Base-by-base conservation (phyloP, 139 green algal genomes). In the Coelastrella sp. region DNA sequence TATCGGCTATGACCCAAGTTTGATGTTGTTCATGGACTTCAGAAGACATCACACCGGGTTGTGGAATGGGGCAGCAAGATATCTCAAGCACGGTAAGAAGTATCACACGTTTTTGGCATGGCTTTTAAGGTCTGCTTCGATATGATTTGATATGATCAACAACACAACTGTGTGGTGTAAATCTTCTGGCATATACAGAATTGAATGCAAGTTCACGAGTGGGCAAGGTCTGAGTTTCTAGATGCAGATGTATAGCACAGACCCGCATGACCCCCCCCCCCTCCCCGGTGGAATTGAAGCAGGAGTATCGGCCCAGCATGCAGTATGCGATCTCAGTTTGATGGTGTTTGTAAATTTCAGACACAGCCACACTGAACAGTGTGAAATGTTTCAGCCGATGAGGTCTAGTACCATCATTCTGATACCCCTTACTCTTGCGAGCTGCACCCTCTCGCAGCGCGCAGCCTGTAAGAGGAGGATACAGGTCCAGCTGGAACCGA, bases 11-110 rank as follows among this genome's bases (percentile, higher is more conserved):
- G 93, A 95, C 17, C 32, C 64, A 0, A 87, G 94, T 20, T 84
- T 92, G 11, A 97, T 97, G 94, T 89, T 97, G 56, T 98, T 98
- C 90, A 98, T 98, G 96, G 96, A 98, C 92, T 98, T 96, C 91
- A 85, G 97, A 23, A 93, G 97, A 14, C 96, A 98, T 90, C 95
- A 98, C 93, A 95, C 93, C 5, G 97, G 97, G 2, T 32, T 97
- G 58, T 98, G 94, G 95, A 90, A 92, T 22, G 90, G 82, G 2
- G 82, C 64, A 14, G 82, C 82, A 7, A 47, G 80, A 7, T 54
- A 47, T 47, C 32, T 47, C 32, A 47, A 47, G 32, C 32, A 47
- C 32, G 32, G 32, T 47, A 47, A 1, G 32, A 47, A 47, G 32
- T 47, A 47, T 47, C 32, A 47, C 32, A 47, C 32, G 32, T 0